These are phyloP conservation scores for Acacia crassicarpa DNA, from an alignment of 306 rosid species.

Conservation along the genomic window DNA sequence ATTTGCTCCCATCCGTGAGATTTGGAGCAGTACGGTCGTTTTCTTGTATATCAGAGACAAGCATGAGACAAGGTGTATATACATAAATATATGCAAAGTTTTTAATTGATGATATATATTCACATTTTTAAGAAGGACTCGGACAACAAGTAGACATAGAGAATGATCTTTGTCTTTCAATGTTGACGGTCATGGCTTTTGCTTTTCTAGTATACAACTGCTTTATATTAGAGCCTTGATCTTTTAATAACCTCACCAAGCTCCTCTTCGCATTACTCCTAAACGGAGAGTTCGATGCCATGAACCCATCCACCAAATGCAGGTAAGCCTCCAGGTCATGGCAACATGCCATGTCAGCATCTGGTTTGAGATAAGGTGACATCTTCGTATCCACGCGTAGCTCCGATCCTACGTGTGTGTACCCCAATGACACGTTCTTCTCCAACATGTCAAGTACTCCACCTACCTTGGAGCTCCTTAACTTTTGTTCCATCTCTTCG, in stretches of 20 bases:
- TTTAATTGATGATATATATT: not conserved
- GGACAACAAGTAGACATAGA: constrained; percentile 62
- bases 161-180: constrained; percentile 40
- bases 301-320: constrained; percentile 87
- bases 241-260: constrained; percentile 62
- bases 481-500: constrained; percentile 50
- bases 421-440: constrained; percentile 51
- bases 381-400: constrained; percentile 75
- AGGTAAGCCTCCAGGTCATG: constrained; percentile 94
- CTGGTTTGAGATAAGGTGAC: constrained; percentile 84
- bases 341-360: constrained; percentile 87
- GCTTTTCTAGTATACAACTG: constrained; percentile 80
- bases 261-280: constrained; percentile 87
- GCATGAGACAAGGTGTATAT: not conserved
- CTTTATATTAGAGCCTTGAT: constrained; percentile 75
- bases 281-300: constrained; percentile 83
- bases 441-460: constrained; percentile 35
- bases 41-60: not conserved
- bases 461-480: constrained; percentile 36
- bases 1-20: not conserved
- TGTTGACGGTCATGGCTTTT: constrained; percentile 55
- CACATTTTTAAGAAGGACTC: constrained; percentile 58
- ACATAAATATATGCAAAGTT: not conserved
- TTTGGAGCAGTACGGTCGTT: not conserved
- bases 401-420: constrained; percentile 83